Conservation (phyloP, 2,329 filamentous ascomycete genomes). For the Xylaria sp. region DNA sequence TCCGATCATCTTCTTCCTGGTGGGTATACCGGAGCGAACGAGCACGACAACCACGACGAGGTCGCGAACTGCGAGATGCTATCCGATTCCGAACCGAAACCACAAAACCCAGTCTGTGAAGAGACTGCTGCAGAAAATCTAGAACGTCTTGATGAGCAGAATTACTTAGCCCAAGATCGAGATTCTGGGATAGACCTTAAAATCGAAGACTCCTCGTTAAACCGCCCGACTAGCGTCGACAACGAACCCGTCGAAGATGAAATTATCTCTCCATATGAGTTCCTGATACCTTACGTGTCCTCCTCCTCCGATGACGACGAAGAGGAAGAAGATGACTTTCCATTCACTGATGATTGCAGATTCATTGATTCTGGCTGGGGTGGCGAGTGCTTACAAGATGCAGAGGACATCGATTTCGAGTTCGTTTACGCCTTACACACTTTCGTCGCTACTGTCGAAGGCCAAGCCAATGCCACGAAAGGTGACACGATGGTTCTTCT, state of each 20-base stretch:
- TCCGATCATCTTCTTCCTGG: slow-evolving; percentile 61
- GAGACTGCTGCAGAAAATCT: slow-evolving; percentile 18
- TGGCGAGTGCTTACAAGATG: slow-evolving; percentile 85
- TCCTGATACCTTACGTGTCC: slow-evolving; percentile 60
- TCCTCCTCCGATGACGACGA: slow-evolving; percentile 76
- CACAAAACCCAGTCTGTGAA: slow-evolving; percentile 35
- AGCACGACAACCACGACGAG: slow-evolving; percentile 51
- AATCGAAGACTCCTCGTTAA: slow-evolving; percentile 40
- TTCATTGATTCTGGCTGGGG: slow-evolving; percentile 79
- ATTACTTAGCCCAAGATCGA: slow-evolving; percentile 15
- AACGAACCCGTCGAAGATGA: slow-evolving; percentile 42
- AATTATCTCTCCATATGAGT: slow-evolving; percentile 48
- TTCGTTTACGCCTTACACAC: slow-evolving; percentile 99
- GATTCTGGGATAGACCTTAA: slow-evolving; percentile 39
- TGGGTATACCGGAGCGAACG: slow-evolving; percentile 56
- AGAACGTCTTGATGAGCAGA: slow-evolving; percentile 26
- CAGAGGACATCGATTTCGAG: slow-evolving; percentile 99
- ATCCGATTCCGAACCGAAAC: slow-evolving; percentile 30
- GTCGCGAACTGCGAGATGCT: slow-evolving; percentile 38
- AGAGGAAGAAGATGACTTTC: slow-evolving; percentile 73
- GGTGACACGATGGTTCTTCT: slow-evolving; percentile 98
- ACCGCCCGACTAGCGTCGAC: slow-evolving; percentile 30
- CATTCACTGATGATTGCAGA: slow-evolving; percentile 62
- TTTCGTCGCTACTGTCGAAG: slow-evolving; percentile 97
- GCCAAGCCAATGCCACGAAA: slow-evolving; percentile 97